phyloP scores from a whole-genome alignment of 208 protist species.

The Trypanosoma rangeli region DNA sequence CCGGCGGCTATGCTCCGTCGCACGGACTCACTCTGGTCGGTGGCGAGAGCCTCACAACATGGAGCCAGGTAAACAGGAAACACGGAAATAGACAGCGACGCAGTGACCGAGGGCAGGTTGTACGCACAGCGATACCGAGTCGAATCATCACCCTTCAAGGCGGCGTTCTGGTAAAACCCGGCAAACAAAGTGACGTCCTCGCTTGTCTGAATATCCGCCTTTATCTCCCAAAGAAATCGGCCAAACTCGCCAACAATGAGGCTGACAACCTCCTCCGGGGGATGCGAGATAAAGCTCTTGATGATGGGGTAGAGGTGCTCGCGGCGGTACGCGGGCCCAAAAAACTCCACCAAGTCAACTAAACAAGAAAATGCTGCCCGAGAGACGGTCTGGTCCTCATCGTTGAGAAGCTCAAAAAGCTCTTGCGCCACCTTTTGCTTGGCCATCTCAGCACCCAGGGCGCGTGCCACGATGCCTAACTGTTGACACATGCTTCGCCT shows the following conservation, averaged over 20 bases:
- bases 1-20: constrained; percentile 74
- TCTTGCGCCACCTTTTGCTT: constrained; percentile 76
- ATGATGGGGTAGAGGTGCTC: constrained; percentile 90
- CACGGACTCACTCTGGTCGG: constrained; percentile 50
- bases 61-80: constrained; percentile 66
- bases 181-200: constrained; percentile 85
- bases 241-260: constrained; percentile 87
- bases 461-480: constrained; percentile 72
- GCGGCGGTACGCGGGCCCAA: constrained; percentile 77
- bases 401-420: constrained; percentile 89
- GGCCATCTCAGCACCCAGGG: constrained; percentile 74
- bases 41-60: constrained; percentile 62
- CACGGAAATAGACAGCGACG: constrained; percentile 73
- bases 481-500: constrained; percentile 84
- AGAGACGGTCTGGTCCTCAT: constrained; percentile 87
- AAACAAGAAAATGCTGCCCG: constrained; percentile 86
- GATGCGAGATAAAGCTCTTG: constrained; percentile 80
- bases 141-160: constrained; percentile 57
- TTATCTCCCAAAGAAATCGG: constrained; percentile 84
- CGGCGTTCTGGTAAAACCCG: constrained; percentile 71
- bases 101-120: constrained; percentile 87
- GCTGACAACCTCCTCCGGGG: constrained; percentile 79
- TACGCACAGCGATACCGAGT: constrained; percentile 81
- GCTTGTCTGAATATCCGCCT: constrained; percentile 74
- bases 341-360: constrained; percentile 90